Evolutionary conservation across 2,329 filamentous ascomycete genomes (phyloP).

Genomic region (Macroventuria anomochaeta): DNA sequence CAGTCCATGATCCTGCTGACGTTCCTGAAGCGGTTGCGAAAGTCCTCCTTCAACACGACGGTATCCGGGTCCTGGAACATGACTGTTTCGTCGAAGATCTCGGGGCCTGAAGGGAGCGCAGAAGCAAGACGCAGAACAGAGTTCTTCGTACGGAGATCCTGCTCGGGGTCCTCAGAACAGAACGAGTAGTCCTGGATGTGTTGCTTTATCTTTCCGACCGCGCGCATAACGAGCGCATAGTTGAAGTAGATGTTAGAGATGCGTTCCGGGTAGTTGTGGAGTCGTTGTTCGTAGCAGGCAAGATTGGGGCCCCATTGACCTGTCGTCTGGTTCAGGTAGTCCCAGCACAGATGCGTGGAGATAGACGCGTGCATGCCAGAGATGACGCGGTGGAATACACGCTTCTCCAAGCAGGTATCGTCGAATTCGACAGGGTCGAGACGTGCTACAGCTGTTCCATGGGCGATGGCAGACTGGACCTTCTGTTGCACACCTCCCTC

Average conservation of each 20-base stretch:
- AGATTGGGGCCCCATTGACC: constrained; percentile 92
- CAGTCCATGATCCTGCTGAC: constrained; percentile 98
- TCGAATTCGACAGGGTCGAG: constrained; percentile 75
- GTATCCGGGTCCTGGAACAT: constrained; percentile 83
- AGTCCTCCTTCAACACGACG: constrained; percentile 91
- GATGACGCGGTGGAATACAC: constrained; percentile 95
- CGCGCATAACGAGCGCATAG: constrained; percentile 92
- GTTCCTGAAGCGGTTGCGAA: constrained; percentile 95
- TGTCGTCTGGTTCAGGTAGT: constrained; percentile 93
- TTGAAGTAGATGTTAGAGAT: constrained; percentile 99
- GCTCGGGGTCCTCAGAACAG: constrained; percentile 81
- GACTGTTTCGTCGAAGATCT: constrained; percentile 91
- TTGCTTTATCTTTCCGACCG: constrained; percentile 86
- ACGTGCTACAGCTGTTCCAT: constrained; percentile 63
- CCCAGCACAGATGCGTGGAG: constrained; percentile 93
- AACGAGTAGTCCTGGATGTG: constrained; percentile 86
- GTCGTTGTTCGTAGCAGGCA: constrained; percentile 83
- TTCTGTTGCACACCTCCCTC: constrained; percentile 67
- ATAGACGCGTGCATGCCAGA: constrained; percentile 99
- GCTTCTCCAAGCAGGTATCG: constrained; percentile 95
- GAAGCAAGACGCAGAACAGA: constrained; percentile 81
- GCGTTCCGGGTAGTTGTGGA: constrained; percentile 84
- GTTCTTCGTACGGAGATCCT: constrained; percentile 79
- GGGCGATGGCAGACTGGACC: constrained; percentile 62
- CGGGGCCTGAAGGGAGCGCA: constrained; percentile 68